Evolutionary conservation across 208 protist genomes (phyloP), one percentile per base, ranked within the genome.

Genomic region (Wallacemonas collosoma): DNA sequence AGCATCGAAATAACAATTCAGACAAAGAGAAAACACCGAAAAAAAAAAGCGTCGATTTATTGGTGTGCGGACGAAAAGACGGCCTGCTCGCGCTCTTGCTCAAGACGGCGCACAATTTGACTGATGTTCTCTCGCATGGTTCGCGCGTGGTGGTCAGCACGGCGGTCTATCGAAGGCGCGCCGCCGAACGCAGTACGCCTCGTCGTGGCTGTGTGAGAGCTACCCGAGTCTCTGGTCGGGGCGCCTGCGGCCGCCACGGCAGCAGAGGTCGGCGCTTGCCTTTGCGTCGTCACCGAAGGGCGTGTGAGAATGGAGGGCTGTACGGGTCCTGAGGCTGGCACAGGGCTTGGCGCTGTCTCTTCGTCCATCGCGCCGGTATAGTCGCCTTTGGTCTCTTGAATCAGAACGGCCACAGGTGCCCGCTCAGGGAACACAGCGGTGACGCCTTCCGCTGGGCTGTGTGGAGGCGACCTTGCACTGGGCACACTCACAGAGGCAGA

Each of bases 41-140:
- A 8, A 58, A 58, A 58, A 58, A 36, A 36, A 7, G 6, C 14
- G 6, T 5, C n/a, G 26, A 58, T 50, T 12, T 12, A 50, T 50
- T 12, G 12, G 45, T 26, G 26, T 26, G 26, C 0, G 45, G 45
- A 50, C 1, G 12, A 6, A 50, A 6, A 50, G 45, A 50, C 45
- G 26, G 26, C 45, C 12, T 50, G 45, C 12, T 6, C 8, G 8
- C 8, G 8, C 15, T 48, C 15, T 39, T 48, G 41, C 2, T 17
- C 60, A 6, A 65, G 15, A 17, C 60, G 60, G 7, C 43, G 60
- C 3, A 65, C 40, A 17, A 65, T 65, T 65, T 65, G 41, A 41
- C 40, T 50, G 17, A 65, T 65, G 43, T 51, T 65, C 12, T 65
- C 60, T 5, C 39, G 14, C 60, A 65, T 65, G 3, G 60, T 51